Conservation (phyloP, 75 land plant genomes). For the Gnetum montanum region DNA sequence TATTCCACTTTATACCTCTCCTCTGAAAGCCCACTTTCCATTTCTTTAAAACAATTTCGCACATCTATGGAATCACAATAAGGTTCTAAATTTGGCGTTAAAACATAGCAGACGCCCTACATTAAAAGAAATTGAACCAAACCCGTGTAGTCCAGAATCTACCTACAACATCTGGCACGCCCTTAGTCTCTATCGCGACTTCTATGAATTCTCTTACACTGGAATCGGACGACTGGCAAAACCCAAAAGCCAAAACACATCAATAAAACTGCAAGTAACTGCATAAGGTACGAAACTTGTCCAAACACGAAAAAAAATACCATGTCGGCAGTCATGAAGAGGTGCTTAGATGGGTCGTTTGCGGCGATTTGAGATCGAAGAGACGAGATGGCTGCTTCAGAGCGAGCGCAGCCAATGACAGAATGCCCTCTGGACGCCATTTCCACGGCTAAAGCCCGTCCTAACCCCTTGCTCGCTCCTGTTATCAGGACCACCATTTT, state of each 20-base stretch:
- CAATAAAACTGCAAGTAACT: background rate
- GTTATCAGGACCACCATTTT: constrained; percentile 58
- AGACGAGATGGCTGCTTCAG: constrained; percentile 30
- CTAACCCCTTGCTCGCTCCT: constrained; percentile 67
- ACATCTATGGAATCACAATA: no score
- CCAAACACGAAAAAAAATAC: constrained; percentile 11
- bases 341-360: constrained; percentile 11
- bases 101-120: no score
- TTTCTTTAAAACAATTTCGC: no score
- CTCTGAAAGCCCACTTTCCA: no score
- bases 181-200: constrained; percentile 38
- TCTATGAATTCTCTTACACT: constrained; percentile 56
- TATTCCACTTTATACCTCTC: no score
- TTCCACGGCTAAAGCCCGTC: constrained; percentile 60
- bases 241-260: background rate
- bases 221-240: constrained; percentile 50
- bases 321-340: constrained; percentile 32
- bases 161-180: constrained; percentile 78
- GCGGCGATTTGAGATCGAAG: constrained; percentile 24
- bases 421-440: constrained; percentile 63
- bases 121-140: background rate
- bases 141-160: no score
- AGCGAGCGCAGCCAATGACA: constrained; percentile 58
- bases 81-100: no score
- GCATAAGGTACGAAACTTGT: no score